Evolutionary conservation across 2,329 filamentous ascomycete species (phyloP), one percentile per base, ranked within the genome.

Genomic region (Fusarium sp.): DNA sequence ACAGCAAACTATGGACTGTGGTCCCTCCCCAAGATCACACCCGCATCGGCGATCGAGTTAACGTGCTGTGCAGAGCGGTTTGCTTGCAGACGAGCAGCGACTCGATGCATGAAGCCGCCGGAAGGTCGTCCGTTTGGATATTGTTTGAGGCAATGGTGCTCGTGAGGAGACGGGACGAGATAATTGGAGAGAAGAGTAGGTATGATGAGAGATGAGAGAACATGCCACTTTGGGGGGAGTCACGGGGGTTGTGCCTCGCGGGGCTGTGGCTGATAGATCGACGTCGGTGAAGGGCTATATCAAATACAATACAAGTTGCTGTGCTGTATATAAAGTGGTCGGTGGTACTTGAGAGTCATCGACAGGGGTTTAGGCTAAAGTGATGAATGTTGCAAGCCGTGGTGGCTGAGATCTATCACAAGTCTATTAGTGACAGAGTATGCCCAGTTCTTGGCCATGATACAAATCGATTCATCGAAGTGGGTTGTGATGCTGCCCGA

Each of bases 331-430:
- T 63, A 49, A 49, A 42, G 24, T 34, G 38, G 46, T 59, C 24
- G 45, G 49, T 59, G 45, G 53, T 24, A 60, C 43, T 39, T 40
- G 22, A 38, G 33, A 38, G 22, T 36, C 43, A 24, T 53, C 38
- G 47, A 34, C 45, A 47, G 36, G 52, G 50, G 21, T 70, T 54
- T 54, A 62, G 65, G 57, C 45, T 60, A 63, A 65, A 64, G 47
- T 45, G 21, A 53, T 49, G n/a, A 39, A 31, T 42, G 59, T 64
- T 57, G 34, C 62, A 70, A 57, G 42, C 65, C 60, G 58, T 39
- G 28, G 64, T 61, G 66, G 70, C 67, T 71, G 66, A 73, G 61
- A 72, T 72, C 71, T 70, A 68, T 72, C 62, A 69, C 53, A 62
- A 57, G 67, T 70, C 43, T 61, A 47, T 57, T 52, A 59, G 55